Base-by-base conservation (phyloP, 2,329 filamentous ascomycete genomes). In the Aureobasidium sp. region DNA sequence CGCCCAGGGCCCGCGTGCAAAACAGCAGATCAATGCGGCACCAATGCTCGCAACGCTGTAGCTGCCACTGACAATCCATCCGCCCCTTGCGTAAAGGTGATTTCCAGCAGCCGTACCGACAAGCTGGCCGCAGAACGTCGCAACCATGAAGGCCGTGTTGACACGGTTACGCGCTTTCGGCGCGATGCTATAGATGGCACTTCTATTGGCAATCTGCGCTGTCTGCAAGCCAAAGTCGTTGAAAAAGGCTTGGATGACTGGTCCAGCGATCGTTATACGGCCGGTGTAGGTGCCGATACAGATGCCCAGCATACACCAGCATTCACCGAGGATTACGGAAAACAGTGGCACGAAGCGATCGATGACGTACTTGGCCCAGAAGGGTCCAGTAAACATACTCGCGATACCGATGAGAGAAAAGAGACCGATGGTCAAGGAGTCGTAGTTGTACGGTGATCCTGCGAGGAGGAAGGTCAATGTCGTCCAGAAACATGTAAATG, bases 121-220 rank as follows among this genome's bases (percentile, higher is more conserved):
- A 49, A 94, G 68, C 74, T 94, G 89, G 0, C 89, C 89, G 29
- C 81, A 84, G 67, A 93, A 93, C 0, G 83, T 84, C 8, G 81
- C 79, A 0, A 91, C 79, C 89, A 93, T 94, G 68, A 90, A 94
- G 1, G 85, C 87, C 0, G 89, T 91, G 69, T 94, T 94, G 25
- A 93, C 81, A 3, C 89, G 74, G 72, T 91, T 94, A 4, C 87
- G 75, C 0, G 85, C 85, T 62, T 83, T 85, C 0, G 88, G 84
- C 57, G 87, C 86, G 23, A 93, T 84, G 1, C 77, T 74, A 66
- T 89, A 92, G 21, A 94, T 88, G 4, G 83, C 79, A 0, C 80
- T 79, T 0, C 89, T 77, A 66, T 92, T 91, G 1, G 87, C 86
- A 33, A 90, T 87, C 69, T 91, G 87, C 0, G 83, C 79, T 1